Evolutionary conservation across 495 filamentous ascomycete genomes (phyloP), one percentile per base, ranked within the genome.

Genomic region (Xylaria venustula): DNA sequence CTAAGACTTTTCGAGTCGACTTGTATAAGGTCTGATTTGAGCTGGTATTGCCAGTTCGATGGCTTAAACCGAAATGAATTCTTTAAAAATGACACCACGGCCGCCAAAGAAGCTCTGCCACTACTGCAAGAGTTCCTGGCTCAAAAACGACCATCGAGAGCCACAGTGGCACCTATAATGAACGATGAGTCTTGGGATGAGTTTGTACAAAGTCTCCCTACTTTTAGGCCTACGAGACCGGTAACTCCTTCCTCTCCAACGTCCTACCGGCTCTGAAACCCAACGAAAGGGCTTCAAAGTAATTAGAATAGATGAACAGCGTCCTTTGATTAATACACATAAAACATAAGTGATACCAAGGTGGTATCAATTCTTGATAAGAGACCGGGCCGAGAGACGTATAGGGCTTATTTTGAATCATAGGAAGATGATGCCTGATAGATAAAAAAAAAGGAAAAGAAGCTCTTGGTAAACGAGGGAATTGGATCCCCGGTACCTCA

Each of bases 1-100:
- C 40, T 73, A 1, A 44, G 37, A 4, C 67, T 77, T 2, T 77
- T 71, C 50, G 72, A 77, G 54, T 64, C 67, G 0, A 67, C 52
- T 14, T 66, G 68, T 25, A 58, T 75, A 7, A 69, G 64, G 34
- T 52, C 58, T 4, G 71, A 74, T 50, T 45, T 71, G 11, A 67
- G 69, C 8, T 78, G 73, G 74, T 78, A 67, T n/a, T 58, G 55
- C 22, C 32, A 58, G 44, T 28, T 17, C 22, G 55, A 58, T 7
- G 45, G 55, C 2, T 20, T 58, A 4, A 48, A 7, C 8, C 45
- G 55, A 40, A 58, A 58, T 20, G 55, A 49, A 3, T 58, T 58
- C 17, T 11, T 48, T 19, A 19, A 30, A 30, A 48, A 28, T 3
- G 55, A 58, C 3, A 8, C 34, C 1, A 12, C 36, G 32, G 15